These are phyloP conservation scores for Lavandula angustifolia DNA, from an alignment of 257 asterid genomes.

Conservation along the genomic window DNA sequence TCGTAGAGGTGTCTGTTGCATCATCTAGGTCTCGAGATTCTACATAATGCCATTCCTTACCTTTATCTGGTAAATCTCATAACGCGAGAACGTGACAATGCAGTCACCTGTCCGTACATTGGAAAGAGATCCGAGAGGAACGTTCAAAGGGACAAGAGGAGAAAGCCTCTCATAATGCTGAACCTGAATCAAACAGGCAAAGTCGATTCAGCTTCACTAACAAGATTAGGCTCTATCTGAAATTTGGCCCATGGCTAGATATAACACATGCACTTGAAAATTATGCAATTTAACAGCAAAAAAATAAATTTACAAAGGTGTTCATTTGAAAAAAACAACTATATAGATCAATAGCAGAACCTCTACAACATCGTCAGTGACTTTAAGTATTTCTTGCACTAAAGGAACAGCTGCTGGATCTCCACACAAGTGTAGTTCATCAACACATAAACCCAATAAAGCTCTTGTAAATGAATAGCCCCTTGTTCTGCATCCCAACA, in stretches of 20 bases:
- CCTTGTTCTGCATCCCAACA: slow-evolving; percentile 79
- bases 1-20: neutral
- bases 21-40: neutral
- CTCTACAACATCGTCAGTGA: slow-evolving; percentile 71
- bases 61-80: slow-evolving; percentile 71
- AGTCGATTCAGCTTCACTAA: slow-evolving; percentile 4
- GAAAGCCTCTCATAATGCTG: slow-evolving; percentile 90
- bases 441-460: slow-evolving; percentile 79
- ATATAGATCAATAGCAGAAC: slow-evolving; percentile 34
- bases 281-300: neutral
- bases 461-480: slow-evolving; percentile 98
- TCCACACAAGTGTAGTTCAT: slow-evolving; percentile 96
- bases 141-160: slow-evolving; percentile 79
- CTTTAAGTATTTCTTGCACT: slow-evolving; percentile 79
- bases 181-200: slow-evolving; percentile 54
- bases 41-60: slow-evolving; percentile 36
- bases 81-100: slow-evolving; percentile 89
- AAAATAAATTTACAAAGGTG: neutral
- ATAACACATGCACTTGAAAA: slow-evolving; percentile 6
- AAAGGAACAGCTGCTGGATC: slow-evolving; percentile 95
- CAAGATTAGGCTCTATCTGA: neutral
- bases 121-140: slow-evolving; percentile 73
- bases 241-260: slow-evolving; percentile 14
- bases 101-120: slow-evolving; percentile 82
- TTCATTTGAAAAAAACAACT: slow-evolving; percentile 15